Base-by-base conservation (phyloP, 345 rosid species). In the Melaleuca quinquenervia region DNA sequence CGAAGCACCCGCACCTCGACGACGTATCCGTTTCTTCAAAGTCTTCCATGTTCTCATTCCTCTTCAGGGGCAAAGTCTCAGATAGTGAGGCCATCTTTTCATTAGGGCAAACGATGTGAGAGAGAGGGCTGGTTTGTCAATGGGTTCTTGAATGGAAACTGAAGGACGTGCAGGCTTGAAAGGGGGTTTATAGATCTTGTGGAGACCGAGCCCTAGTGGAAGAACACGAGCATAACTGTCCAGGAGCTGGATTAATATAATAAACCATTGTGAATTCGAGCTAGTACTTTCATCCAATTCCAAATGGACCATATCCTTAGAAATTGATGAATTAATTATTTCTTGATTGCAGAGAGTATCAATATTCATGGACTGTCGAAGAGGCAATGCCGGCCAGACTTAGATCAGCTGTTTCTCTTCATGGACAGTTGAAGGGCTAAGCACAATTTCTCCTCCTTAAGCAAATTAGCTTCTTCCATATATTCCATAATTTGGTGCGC, bases 1-100 rank as follows among this genome's bases (percentile, higher is more conserved):
- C 54, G 36, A 94, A 89, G 84, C 95, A 92, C 49, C 90, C 89
- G 21, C 96, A 91, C 0, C 90, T 88, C 1, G 85, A 87, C 16
- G 78, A 50, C 5, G 84, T 52, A 45, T 84, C n/a, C 50, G 85
- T 51, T 52, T 89, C 91, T 22, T 88, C 90, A n/a, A 83, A 84
- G 64, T 89, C 93, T 51, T 91, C 93, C 10, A 50, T 8, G 36
- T 27, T n/a, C 51, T 55, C 80, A 6, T 82, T 24, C 15, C 64
- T 29, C 51, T 76, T 75, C 44, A 53, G 45, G 20, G 83, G 86
- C 48, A 85, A 6, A 24, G 60, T 75, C n/a, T 85, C 86, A 32
- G 41, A 27, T 5, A 32, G 22, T 20, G 53, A 51, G 50, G 27
- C 82, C 50, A 74, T 53, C 13, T 44, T 36, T 49, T 76, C 48